Evolutionary conservation across 768 basidiomycete genomes (phyloP).

Genomic region (Mycena vitilis): DNA sequence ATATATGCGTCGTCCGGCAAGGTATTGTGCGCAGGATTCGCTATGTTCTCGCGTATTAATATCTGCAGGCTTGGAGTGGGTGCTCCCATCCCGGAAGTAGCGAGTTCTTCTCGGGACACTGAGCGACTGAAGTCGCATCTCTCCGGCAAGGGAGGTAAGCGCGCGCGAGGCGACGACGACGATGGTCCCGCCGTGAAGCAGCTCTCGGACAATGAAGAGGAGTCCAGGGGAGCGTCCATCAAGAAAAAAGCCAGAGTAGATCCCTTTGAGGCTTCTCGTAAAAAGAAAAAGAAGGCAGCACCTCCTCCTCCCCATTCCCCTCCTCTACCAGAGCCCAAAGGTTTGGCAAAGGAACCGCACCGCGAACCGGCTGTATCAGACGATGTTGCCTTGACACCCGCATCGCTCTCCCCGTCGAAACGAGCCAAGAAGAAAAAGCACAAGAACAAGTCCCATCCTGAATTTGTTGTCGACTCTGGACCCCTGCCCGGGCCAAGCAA

Average conservation of each 20-base stretch:
- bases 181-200: conserved; percentile 35
- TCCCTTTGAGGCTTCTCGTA: conserved; percentile 62
- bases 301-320: conserved; percentile 19
- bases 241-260: conserved; percentile 71
- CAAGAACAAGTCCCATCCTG: conserved; percentile 23
- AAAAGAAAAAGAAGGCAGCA: conserved; percentile 56
- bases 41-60: conserved; percentile 27
- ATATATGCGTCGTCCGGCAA: conserved; percentile 74
- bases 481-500: conserved; percentile 12
- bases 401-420: conserved; percentile 18
- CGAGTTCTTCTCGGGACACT: conserved; percentile 62
- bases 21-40: conserved; percentile 54
- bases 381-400: not conserved
- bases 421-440: conserved; percentile 31
- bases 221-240: conserved; percentile 66
- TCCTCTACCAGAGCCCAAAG: conserved; percentile 18
- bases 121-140: conserved; percentile 73
- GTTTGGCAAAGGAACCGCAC: not conserved
- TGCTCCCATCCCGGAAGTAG: conserved; percentile 65
- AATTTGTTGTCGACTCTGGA: conserved; percentile 2
- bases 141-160: conserved; percentile 61
- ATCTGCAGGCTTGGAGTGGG: conserved; percentile 78
- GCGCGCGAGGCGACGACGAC: conserved; percentile 54
- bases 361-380: not conserved
- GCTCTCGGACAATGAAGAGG: conserved; percentile 62